Conservation (phyloP, 2,329 filamentous ascomycete genomes). For the Cladophialophora immunda region DNA sequence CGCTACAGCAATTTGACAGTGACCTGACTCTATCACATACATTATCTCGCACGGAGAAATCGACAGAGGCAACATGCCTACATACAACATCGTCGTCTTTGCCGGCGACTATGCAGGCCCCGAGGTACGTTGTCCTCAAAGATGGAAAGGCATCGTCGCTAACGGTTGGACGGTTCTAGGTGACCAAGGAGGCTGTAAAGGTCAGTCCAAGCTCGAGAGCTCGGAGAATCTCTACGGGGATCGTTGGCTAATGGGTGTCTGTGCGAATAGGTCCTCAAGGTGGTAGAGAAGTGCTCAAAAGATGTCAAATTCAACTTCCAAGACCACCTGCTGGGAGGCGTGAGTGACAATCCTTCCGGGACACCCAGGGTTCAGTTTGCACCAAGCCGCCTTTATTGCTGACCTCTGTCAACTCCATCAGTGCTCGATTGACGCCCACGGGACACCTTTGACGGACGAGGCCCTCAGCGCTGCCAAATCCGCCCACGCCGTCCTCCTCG, state of each 20-base stretch:
- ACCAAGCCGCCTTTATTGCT: neutral
- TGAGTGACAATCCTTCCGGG: conserved; percentile 60
- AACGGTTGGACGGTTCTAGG: conserved; percentile 58
- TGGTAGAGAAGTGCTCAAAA: conserved; percentile 74
- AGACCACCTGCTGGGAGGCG: conserved; percentile 88
- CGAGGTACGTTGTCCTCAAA: conserved; percentile 66
- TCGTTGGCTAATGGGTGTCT: neutral
- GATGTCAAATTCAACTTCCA: conserved; percentile 87
- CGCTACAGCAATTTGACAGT: neutral
- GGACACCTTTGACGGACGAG: conserved; percentile 80
- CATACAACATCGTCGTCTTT: conserved; percentile 82
- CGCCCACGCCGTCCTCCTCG: conserved; percentile 89
- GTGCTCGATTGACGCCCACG: conserved; percentile 87
- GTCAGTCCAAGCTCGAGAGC: conserved; percentile 55
- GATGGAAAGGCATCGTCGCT: neutral
- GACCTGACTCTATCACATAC: neutral
- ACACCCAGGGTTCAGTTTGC: neutral
- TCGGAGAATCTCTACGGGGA: conserved; percentile 55
- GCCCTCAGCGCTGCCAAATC: conserved; percentile 83
- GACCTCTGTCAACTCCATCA: conserved; percentile 48
- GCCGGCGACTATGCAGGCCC: conserved; percentile 85
- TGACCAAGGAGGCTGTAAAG: conserved; percentile 85
- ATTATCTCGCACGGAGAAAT: neutral
- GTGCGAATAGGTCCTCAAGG: conserved; percentile 72
- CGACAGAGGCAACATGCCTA: conserved; percentile 61